Evolutionary conservation across 805 yeast species (phyloP), one percentile per base, ranked within the genome.

Genomic region (Vanderwaltozyma verrucispora): DNA sequence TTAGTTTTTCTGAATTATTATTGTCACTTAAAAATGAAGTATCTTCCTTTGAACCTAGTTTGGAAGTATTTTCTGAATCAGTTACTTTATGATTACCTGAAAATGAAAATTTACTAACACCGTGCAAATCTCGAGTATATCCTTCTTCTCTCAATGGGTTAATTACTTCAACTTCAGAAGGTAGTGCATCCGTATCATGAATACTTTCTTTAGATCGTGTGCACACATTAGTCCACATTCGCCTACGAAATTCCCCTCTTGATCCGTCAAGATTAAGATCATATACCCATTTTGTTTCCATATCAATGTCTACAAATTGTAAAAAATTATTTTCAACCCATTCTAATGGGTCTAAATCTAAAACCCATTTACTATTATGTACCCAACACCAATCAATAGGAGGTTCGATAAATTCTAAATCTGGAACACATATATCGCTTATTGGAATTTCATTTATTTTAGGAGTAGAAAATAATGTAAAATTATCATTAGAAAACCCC

Each of bases 251-350:
- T 30, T 59, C 47, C 4, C 59, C 60, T 28, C 59, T 50, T 9
- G 47, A 46, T 4, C 57, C 54, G 28, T 56, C 62, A 8, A 53
- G 32, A 32, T 54, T 53, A 28, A 57, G 52, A 55, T 85, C 95
- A 54, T 85, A 85, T 15, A 83, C 89, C 95, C 95, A 85, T 56
- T 85, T 85, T 29, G 80, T 82, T 39, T 77, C 87, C 21, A 72
- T 64, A 59, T 85, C 94, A 16, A 82, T 65, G 16, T 65, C 68
- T 13, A 80, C 75, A 32, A 74, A 58, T 39, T 72, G 79, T 12
- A 80, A 59, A 35, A 71, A 61, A 37, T 73, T 69, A 2, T 59
- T 51, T 32, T 59, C 58, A 7, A 78, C 83, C 95, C 95, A 85
- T 2, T 49, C 56, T 19, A 63, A 60, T 0, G 86, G 85, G 15